Conservation (phyloP, 2,329 filamentous ascomycete genomes). For the Calonectria ilicicola region DNA sequence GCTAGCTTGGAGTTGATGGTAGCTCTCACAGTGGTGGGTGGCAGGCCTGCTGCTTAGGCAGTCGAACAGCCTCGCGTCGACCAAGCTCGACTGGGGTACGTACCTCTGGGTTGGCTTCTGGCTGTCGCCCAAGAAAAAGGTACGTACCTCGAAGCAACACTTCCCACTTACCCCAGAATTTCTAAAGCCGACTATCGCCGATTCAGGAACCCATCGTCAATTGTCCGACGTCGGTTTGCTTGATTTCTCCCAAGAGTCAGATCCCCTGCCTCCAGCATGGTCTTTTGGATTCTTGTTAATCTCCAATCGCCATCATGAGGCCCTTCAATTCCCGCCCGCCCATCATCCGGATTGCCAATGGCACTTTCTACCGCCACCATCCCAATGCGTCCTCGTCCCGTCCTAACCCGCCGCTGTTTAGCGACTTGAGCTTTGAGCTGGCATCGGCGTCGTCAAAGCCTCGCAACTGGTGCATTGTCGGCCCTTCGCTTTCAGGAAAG, state of each 20-base stretch:
- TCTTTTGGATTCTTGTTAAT: neutral
- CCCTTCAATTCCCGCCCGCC: constrained; percentile 58
- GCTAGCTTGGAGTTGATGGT: constrained; percentile 20
- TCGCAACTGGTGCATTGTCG: constrained; percentile 87
- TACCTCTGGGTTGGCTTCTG: constrained; percentile 17
- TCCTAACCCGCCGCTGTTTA: constrained; percentile 80
- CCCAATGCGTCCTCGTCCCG: constrained; percentile 64
- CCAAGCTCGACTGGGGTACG: constrained; percentile 29
- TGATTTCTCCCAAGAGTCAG: neutral
- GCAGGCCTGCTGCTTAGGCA: constrained; percentile 39
- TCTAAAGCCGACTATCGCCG: constrained; percentile 27
- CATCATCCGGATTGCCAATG: constrained; percentile 79
- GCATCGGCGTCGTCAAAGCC: constrained; percentile 63
- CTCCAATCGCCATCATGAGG: constrained; percentile 49
- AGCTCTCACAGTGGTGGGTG: constrained; percentile 11
- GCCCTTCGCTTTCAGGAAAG: constrained; percentile 81
- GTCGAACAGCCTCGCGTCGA: constrained; percentile 44
- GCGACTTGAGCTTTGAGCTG: constrained; percentile 76
- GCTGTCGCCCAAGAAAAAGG: neutral
- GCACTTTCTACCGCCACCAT: constrained; percentile 85
- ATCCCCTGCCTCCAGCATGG: constrained; percentile 22
- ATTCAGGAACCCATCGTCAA: constrained; percentile 14
- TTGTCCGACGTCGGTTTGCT: constrained; percentile 32
- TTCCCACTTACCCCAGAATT: constrained; percentile 17
- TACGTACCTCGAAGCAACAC: constrained; percentile 32